These are phyloP conservation scores for Parasarocladium wereldwijsianum DNA, from an alignment of 2,329 filamentous ascomycete species.

Conservation along the genomic window DNA sequence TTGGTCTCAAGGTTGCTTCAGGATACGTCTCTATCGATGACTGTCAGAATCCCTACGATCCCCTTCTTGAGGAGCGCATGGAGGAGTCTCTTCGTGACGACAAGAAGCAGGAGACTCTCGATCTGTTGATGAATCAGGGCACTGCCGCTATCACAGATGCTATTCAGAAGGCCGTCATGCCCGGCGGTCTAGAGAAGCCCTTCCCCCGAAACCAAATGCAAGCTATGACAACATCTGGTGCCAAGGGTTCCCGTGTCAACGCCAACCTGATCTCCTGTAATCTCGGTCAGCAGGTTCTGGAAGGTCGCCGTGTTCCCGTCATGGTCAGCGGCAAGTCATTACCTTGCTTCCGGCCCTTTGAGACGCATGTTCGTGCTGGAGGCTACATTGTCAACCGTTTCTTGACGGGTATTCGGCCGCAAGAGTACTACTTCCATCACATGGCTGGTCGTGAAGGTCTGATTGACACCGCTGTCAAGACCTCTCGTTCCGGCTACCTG, in stretches of 20 bases:
- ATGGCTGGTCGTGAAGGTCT: constrained; percentile 98
- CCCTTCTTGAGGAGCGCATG: constrained; percentile 60
- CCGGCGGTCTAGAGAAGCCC: constrained; percentile 68
- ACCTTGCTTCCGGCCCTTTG: constrained; percentile 85
- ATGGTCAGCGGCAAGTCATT: constrained; percentile 98
- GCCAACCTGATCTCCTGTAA: constrained; percentile 97
- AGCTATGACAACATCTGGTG: constrained; percentile 92
- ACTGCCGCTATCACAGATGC: constrained; percentile 58
- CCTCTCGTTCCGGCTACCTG: constrained; percentile 88
- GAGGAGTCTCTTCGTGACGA: constrained; percentile 88
- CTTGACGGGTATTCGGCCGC: constrained; percentile 90
- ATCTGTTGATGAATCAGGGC: constrained; percentile 66
- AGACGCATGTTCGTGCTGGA: constrained; percentile 76
- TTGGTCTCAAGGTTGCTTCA: constrained; percentile 68
- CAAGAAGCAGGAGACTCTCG: constrained; percentile 78
- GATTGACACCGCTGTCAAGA: constrained; percentile 98
- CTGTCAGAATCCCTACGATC: constrained; percentile 46
- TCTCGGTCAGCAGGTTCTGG: constrained; percentile 87
- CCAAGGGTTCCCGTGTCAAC: constrained; percentile 86
- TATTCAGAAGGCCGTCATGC: constrained; percentile 69
- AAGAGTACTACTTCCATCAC: constrained; percentile 98
- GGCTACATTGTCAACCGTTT: constrained; percentile 94
- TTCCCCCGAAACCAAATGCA: constrained; percentile 99
- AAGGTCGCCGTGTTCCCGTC: constrained; percentile 83
- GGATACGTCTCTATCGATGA: constrained; percentile 77